A percentile compares a stretch with the other conserved stretches of the same genome.
phyloP scores from a whole-genome alignment of 257 asterid species.

The Eustoma russellianum region DNA sequence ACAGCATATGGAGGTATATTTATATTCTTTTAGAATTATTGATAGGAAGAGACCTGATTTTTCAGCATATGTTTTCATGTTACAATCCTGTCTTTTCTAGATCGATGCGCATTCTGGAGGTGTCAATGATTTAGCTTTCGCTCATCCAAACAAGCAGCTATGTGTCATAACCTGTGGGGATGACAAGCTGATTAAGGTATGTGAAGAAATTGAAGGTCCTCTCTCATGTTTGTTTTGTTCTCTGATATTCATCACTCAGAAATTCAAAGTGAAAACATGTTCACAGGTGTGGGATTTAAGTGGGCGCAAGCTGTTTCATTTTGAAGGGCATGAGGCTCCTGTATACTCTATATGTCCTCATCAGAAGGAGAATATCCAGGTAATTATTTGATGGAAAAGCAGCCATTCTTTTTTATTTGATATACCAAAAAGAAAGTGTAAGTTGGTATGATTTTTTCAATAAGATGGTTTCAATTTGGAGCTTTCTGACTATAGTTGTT shows the following conservation, averaged over 20 bases:
- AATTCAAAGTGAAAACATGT: conserved; percentile 30
- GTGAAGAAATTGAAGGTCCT: conserved; percentile 6
- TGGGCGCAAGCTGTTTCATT: conserved; percentile 75
- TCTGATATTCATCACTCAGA: neutral
- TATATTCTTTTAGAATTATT: conserved; percentile 1
- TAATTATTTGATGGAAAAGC: conserved; percentile 12
- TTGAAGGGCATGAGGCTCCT: conserved; percentile 98
- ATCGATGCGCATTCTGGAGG: conserved; percentile 92
- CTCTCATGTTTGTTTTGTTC: conserved; percentile 3
- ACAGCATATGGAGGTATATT: conserved; percentile 77
- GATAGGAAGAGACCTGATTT: conserved; percentile 6
- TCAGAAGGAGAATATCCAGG: conserved; percentile 96
- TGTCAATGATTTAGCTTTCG: conserved; percentile 91
- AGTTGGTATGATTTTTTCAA: too few relatives aligned
- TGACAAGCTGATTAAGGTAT: conserved; percentile 87
- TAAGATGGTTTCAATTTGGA: too few relatives aligned
- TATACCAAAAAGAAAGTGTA: neutral
- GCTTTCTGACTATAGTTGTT: too few relatives aligned
- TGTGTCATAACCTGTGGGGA: conserved; percentile 96
- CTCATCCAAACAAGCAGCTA: conserved; percentile 86
- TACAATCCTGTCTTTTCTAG: conserved; percentile 30
- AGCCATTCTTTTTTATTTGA: neutral
- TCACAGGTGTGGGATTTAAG: conserved; percentile 93
- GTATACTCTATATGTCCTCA: conserved; percentile 96
- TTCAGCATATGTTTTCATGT: conserved; percentile 12